These are phyloP conservation scores for Trametes cingulata DNA, from an alignment of 768 basidiomycete species.

Conservation along the genomic window DNA sequence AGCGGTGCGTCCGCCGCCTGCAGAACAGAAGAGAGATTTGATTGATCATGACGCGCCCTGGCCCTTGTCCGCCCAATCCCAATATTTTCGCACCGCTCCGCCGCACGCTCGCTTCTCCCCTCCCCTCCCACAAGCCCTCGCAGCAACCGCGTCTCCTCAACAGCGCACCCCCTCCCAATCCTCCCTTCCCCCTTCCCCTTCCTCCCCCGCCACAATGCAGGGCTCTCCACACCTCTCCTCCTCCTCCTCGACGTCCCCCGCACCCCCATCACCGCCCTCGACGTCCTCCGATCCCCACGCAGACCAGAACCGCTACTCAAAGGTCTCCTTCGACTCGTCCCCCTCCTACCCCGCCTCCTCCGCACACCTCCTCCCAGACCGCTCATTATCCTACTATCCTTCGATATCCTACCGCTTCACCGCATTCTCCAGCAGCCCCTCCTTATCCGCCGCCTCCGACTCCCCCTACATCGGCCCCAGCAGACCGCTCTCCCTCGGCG, in stretches of 20 bases:
- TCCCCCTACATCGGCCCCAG: conserved; percentile 31
- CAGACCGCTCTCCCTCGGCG: conserved; percentile 29
- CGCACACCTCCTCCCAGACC: conserved; percentile 16
- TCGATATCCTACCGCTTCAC: conserved; percentile 27
- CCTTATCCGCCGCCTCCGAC: conserved; percentile 27
- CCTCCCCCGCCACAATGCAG: conserved; percentile 4
- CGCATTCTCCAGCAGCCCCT: conserved; percentile 23
- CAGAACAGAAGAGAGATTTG: no score
- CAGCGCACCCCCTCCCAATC: background rate
- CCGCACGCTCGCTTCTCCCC: background rate
- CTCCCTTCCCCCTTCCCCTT: conserved; percentile 2
- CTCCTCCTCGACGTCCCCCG: conserved; percentile 5
- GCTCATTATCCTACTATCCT: conserved; percentile 20
- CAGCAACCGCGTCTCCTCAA: background rate
- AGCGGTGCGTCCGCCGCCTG: no score
- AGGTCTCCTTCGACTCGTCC: conserved; percentile 13
- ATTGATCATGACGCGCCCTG: conserved; percentile 13
- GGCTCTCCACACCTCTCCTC: conserved; percentile 6
- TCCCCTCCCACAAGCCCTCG: background rate
- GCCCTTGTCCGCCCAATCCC: background rate
- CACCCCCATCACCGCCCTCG: conserved; percentile 3
- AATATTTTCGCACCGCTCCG: background rate
- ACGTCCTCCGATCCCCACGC: background rate
- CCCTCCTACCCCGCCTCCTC: conserved; percentile 14
- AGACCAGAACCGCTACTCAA: conserved; percentile 17